phyloP scores from a whole-genome alignment of 305 asterid species.

The Solanum hybrid region DNA sequence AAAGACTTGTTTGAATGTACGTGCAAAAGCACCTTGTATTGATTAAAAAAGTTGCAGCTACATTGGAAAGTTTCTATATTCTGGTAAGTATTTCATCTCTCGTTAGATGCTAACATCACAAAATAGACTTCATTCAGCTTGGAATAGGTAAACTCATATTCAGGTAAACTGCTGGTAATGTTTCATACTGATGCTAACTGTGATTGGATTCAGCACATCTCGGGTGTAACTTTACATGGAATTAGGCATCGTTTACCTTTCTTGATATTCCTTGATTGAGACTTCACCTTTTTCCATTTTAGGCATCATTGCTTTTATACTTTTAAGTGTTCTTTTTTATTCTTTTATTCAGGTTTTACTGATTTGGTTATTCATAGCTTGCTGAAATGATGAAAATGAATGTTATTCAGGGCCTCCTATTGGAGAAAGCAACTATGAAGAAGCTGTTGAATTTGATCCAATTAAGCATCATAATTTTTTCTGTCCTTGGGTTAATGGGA shows the following conservation, averaged over 20 bases:
- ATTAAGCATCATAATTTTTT: constrained; percentile 82
- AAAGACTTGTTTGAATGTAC: background rate
- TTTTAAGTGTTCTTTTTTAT: background rate
- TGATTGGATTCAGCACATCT: background rate
- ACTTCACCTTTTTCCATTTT: background rate
- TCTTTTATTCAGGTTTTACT: background rate
- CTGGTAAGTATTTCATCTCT: background rate
- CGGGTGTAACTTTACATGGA: background rate
- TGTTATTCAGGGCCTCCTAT: constrained; percentile 63
- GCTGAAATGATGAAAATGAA: constrained; percentile 13
- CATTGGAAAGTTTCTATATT: background rate
- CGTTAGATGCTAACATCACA: background rate
- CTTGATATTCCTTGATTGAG: background rate
- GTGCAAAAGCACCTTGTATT: background rate
- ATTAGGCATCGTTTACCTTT: background rate
- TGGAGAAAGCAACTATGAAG: constrained; percentile 92
- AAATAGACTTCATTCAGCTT: background rate
- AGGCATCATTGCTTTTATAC: constrained; percentile 1
- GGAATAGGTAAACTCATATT: background rate
- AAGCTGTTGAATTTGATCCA: constrained; percentile 82
- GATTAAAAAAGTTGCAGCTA: background rate
- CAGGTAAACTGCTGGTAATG: background rate
- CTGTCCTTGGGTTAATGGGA: constrained; percentile 99
- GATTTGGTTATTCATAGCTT: constrained; percentile 1
- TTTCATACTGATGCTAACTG: background rate